Conservation (phyloP, 2,329 filamentous ascomycete genomes). For the Thermoascus crustaceus region DNA sequence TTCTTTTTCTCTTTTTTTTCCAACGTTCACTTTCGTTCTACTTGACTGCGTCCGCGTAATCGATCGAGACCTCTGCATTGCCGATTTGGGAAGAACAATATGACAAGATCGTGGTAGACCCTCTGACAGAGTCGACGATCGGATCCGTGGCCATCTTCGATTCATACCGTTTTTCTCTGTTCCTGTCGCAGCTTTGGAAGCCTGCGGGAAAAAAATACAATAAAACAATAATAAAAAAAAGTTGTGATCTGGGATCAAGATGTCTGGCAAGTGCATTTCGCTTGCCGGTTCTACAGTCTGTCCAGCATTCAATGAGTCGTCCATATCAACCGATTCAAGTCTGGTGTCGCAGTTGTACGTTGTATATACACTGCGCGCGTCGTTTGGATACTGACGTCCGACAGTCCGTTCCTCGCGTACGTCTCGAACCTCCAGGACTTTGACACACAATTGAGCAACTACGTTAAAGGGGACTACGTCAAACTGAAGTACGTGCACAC, state of each 20-base stretch:
- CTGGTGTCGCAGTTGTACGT: conserved; percentile 59
- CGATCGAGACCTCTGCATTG: background rate
- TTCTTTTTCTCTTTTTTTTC: conserved; percentile 3
- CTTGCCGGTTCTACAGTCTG: conserved; percentile 62
- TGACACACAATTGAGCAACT: conserved; percentile 63
- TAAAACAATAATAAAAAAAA: no score
- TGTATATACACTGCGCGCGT: conserved; percentile 13
- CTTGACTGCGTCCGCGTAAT: background rate
- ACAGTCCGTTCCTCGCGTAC: conserved; percentile 73
- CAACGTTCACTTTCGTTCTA: conserved; percentile 3
- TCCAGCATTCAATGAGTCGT: conserved; percentile 63
- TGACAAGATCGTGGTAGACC: background rate
- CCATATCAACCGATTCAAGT: conserved; percentile 56
- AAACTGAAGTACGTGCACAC: conserved; percentile 58
- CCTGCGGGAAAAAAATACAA: no score
- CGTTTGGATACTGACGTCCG: conserved; percentile 19
- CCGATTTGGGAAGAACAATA: background rate
- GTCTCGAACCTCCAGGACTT: conserved; percentile 72
- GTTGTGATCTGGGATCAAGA: conserved; percentile 24
- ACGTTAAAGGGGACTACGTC: conserved; percentile 67
- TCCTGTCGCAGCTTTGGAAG: no score
- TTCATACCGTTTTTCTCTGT: background rate
- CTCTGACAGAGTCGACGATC: background rate
- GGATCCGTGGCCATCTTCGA: background rate
- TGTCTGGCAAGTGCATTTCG: conserved; percentile 51